Evolutionary conservation across 805 yeast genomes (phyloP).

Genomic region (Kurtzmaniella cleridarum): DNA sequence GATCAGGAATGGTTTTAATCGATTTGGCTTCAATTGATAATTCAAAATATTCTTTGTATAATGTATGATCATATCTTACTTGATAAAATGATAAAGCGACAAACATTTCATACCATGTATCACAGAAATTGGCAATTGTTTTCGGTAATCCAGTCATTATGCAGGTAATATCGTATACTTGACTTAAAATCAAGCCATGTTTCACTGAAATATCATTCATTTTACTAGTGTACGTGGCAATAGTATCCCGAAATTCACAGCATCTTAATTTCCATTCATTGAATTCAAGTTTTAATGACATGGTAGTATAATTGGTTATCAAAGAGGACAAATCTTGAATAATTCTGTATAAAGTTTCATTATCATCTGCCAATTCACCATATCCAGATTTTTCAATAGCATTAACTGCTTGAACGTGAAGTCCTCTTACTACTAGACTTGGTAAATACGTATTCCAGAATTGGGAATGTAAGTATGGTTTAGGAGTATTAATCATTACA

Average conservation of each 20-base stretch:
- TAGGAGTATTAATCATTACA: conserved; percentile 38
- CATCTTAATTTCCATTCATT: conserved; percentile 46
- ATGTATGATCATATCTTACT: conserved; percentile 40
- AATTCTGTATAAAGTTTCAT: conserved; percentile 27
- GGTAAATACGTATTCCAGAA: conserved; percentile 62
- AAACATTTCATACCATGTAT: conserved; percentile 66
- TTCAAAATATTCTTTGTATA: conserved; percentile 29
- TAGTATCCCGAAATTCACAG: conserved; percentile 45
- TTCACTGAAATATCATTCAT: conserved; percentile 16
- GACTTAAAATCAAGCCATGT: conserved; percentile 23
- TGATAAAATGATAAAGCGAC: conserved; percentile 53
- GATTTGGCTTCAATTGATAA: conserved; percentile 30
- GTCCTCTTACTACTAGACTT: conserved; percentile 56
- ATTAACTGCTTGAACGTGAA: conserved; percentile 48
- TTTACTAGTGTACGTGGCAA: conserved; percentile 18
- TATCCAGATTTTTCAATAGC: conserved; percentile 42
- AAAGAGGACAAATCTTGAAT: conserved; percentile 38
- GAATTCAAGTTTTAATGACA: conserved; percentile 36
- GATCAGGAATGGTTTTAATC: conserved; percentile 30
- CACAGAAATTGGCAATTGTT: conserved; percentile 47
- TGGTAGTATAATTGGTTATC: conserved; percentile 36
- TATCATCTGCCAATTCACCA: conserved; percentile 27
- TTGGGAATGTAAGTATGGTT: conserved; percentile 43
- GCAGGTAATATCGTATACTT: conserved; percentile 37
- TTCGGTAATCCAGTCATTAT: conserved; percentile 45